phyloP scores from a whole-genome alignment of 2,329 filamentous ascomycete species.

The Fusarium nelsonii region DNA sequence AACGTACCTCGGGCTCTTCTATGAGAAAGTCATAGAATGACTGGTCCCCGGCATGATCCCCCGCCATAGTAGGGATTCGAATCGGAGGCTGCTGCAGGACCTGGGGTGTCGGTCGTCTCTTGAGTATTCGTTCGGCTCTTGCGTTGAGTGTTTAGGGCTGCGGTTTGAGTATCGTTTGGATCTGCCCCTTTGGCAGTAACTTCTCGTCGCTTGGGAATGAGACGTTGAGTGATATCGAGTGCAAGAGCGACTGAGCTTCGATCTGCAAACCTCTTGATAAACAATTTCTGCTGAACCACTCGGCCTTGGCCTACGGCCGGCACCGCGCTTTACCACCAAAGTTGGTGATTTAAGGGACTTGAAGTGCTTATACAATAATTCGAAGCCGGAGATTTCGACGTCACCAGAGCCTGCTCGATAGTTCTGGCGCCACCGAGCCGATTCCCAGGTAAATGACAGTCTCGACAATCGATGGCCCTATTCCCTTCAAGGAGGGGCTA shows the following conservation, averaged over 20 bases:
- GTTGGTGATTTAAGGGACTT: slow-evolving; percentile 36
- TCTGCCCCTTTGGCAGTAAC: slow-evolving; percentile 17
- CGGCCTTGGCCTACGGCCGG: slow-evolving; percentile 41
- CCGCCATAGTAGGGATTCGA: slow-evolving; percentile 43
- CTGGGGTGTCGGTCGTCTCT: slow-evolving; percentile 14
- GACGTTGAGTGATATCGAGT: slow-evolving; percentile 15
- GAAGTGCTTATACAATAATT: slow-evolving; percentile 45
- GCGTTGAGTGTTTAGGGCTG: slow-evolving; percentile 20
- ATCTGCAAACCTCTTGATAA: slow-evolving; percentile 39
- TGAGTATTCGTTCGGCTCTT: slow-evolving; percentile 28
- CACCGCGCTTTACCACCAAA: slow-evolving; percentile 37
- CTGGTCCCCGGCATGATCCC: slow-evolving; percentile 42
- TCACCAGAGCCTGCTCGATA: slow-evolving; percentile 43
- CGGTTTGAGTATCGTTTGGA: slow-evolving; percentile 24
- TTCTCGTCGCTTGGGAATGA: slow-evolving; percentile 19
- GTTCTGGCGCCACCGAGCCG: slow-evolving; percentile 44
- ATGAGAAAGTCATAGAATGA: slow-evolving; percentile 50
- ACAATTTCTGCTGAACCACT: slow-evolving; percentile 28
- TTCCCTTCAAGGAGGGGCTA: slow-evolving; percentile 39
- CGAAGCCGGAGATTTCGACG: slow-evolving; percentile 43
- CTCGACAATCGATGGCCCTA: slow-evolving; percentile 29
- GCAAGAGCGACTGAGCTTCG: slow-evolving; percentile 21
- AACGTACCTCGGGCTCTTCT: slow-evolving; percentile 48
- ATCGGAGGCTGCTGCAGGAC: slow-evolving; percentile 24
- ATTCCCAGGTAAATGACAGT: slow-evolving; percentile 41